These are phyloP conservation scores for Zasmidium angulare DNA, from an alignment of 2,329 filamentous ascomycete genomes.

Conservation along the genomic window DNA sequence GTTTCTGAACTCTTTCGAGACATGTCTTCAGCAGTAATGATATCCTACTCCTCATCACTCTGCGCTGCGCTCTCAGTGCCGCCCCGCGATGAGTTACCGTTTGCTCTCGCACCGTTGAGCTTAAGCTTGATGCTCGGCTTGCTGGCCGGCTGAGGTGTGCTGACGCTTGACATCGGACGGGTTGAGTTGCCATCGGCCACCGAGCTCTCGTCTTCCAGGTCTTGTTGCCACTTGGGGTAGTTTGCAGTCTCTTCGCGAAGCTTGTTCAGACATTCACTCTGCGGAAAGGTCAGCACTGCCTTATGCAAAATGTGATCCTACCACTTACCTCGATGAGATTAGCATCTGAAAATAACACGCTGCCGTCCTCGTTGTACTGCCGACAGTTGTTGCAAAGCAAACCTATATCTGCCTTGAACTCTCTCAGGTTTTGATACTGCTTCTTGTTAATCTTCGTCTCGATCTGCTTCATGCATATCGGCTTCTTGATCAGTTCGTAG, in stretches of 20 bases:
- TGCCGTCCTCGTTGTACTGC: conserved; percentile 95
- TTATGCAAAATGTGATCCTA: background rate
- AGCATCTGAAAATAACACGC: conserved; percentile 86
- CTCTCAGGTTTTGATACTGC: conserved; percentile 78
- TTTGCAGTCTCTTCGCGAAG: conserved; percentile 55
- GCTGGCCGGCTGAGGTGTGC: conserved; percentile 59
- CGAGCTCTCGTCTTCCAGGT: conserved; percentile 48
- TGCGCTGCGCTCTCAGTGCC: conserved; percentile 46
- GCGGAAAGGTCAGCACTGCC: conserved; percentile 10
- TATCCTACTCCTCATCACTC: conserved; percentile 56
- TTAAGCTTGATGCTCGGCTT: conserved; percentile 65
- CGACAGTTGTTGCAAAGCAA: conserved; percentile 87
- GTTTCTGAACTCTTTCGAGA: background rate
- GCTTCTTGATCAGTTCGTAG: conserved; percentile 86
- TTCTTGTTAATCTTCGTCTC: conserved; percentile 94
- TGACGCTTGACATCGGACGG: conserved; percentile 53
- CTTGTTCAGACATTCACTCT: conserved; percentile 49
- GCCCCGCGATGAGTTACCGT: conserved; percentile 35
- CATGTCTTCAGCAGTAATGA: background rate
- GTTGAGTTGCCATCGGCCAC: conserved; percentile 52
- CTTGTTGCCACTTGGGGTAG: conserved; percentile 59
- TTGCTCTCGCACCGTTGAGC: conserved; percentile 55
- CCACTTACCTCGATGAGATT: conserved; percentile 82
- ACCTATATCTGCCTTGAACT: conserved; percentile 79
- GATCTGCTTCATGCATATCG: conserved; percentile 96